Base-by-base conservation (phyloP, 805 yeast genomes). In the Pichia thaimueangensis region DNA sequence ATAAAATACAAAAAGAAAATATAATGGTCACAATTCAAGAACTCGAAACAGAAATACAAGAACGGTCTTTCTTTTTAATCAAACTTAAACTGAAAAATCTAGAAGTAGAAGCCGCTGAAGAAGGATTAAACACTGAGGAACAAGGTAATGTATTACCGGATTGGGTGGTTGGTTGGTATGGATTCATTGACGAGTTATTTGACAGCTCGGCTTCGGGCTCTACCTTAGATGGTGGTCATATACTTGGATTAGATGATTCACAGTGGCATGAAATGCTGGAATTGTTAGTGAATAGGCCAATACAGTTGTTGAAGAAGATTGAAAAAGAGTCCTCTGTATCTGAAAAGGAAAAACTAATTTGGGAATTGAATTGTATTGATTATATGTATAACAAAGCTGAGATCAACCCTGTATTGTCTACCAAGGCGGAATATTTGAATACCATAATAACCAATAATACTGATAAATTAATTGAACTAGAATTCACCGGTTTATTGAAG, bases 121-220 rank as follows among this genome's bases (percentile, higher is more conserved):
- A 39, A 15, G 33, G 20, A n/a, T 47, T 71, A 15, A 58, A 66
- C 39, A 25, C 39, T 4, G 11, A 10, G 6, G 71, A 71, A 23
- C 86, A 86, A 47, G 64, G 85, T 19, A 43, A 56, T 20, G 75
- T 81, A 47, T 80, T 95, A 5, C 96, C 97, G 0, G 94, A 85
- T 46, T 89, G 94, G 88, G 63, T 85, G 19, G 66, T 74, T 37
- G 81, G 76, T n/a, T 78, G 81, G 50, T 70, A 82, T 37, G 65
- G 76, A 0, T 82, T 77, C 13, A 65, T 83, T 23, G 67, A 81
- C 43, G 76, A 77, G 1, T 60, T 86, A 2, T 70, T 83, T 47
- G 78, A 76, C 22, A 58, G 63, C 28, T 63, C 63, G 39, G 57
- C 48, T 19, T 32, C 45, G 54, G 23, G 66, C 8, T 58, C 58